Percentiles rank a stretch among this genome's conserved stretches.
phyloP scores from a whole-genome alignment of 2,329 filamentous ascomycete species.

The Trichoderma guizhouense region DNA sequence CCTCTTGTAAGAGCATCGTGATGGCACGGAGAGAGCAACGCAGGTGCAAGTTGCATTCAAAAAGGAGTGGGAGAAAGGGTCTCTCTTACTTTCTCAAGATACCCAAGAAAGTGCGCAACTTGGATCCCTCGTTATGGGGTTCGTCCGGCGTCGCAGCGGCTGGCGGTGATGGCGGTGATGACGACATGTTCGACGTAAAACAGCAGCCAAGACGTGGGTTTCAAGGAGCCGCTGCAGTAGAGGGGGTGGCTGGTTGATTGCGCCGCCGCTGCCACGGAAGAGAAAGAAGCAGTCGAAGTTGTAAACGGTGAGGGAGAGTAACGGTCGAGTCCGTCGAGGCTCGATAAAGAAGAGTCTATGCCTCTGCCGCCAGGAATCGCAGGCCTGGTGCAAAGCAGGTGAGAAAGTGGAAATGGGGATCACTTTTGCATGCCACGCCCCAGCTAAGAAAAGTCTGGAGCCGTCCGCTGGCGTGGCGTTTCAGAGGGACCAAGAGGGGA shows the following conservation, averaged over 20 bases:
- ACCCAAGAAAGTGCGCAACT: constrained; percentile 81
- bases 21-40: background rate
- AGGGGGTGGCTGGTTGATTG: background rate
- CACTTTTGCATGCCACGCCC: background rate
- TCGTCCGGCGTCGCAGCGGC: constrained; percentile 41
- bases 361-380: constrained; percentile 5
- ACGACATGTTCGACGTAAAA: constrained; percentile 33
- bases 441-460: constrained; percentile 1
- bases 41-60: background rate
- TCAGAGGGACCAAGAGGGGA: background rate
- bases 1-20: background rate
- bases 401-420: constrained; percentile 1
- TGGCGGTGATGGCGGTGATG: constrained; percentile 33
- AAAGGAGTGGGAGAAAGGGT: background rate
- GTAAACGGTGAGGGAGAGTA: background rate
- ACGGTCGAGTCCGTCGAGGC: background rate
- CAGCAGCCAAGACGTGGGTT: background rate
- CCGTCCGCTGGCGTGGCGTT: constrained; percentile 4
- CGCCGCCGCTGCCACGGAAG: background rate
- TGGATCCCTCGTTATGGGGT: constrained; percentile 72
- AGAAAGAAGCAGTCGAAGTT: background rate
- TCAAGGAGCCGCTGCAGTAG: background rate
- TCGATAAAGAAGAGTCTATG: background rate
- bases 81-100: constrained; percentile 80
- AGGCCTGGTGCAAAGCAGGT: constrained; percentile 1